phyloP scores from a whole-genome alignment of 2,329 filamentous ascomycete species.

The Pseudogymnoascus sp. region DNA sequence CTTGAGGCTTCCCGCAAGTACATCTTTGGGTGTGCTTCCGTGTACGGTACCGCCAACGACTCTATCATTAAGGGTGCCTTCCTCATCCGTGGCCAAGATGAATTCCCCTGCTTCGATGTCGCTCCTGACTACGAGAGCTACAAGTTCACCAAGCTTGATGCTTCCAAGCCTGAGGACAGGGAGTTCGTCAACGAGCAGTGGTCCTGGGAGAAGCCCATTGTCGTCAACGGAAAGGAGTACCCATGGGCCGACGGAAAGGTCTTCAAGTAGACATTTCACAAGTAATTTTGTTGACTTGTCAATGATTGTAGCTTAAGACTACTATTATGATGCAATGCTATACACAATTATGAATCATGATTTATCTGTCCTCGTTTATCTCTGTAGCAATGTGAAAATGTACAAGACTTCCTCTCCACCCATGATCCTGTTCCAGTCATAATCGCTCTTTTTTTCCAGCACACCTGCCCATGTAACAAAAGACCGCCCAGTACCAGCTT shows the following conservation, averaged over 20 bases:
- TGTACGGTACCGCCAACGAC: constrained; percentile 84
- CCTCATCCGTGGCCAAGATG: constrained; percentile 86
- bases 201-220: constrained; percentile 82
- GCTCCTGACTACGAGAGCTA: constrained; percentile 97
- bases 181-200: constrained; percentile 81
- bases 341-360: constrained; percentile 9
- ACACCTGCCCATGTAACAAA: neutral
- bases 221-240: constrained; percentile 80
- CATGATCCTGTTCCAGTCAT: neutral
- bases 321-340: constrained; percentile 12
- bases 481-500: neutral
- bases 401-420: neutral
- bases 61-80: constrained; percentile 90
- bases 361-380: neutral
- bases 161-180: constrained; percentile 72
- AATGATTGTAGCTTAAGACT: constrained; percentile 8
- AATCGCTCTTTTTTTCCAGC: neutral
- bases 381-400: neutral
- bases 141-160: constrained; percentile 93
- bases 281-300: constrained; percentile 7
- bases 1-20: constrained; percentile 97
- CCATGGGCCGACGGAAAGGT: constrained; percentile 89
- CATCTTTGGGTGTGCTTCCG: constrained; percentile 83
- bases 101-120: constrained; percentile 82
- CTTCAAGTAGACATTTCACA: constrained; percentile 72